These are phyloP conservation scores for Verruconis gallopava DNA, from an alignment of 2,329 filamentous ascomycete species.

Conservation along the genomic window DNA sequence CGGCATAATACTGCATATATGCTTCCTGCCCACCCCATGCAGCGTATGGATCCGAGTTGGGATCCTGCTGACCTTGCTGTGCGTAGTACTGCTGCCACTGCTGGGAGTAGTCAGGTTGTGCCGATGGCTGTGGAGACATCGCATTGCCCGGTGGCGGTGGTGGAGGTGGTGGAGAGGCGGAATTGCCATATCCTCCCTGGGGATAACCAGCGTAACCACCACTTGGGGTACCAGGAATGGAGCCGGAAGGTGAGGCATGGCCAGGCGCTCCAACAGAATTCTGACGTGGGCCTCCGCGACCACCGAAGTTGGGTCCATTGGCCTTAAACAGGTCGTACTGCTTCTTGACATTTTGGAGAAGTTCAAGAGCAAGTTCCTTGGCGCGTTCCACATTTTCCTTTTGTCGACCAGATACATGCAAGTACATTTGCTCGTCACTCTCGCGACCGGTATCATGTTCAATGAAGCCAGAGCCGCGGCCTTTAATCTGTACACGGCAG, in stretches of 20 bases:
- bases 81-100: constrained; percentile 7
- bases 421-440: constrained; percentile 91
- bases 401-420: constrained; percentile 89
- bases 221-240: not conserved
- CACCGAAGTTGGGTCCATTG: constrained; percentile 35
- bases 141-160: constrained; percentile 17
- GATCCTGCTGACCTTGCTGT: constrained; percentile 63
- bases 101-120: constrained; percentile 17
- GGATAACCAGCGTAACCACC: constrained; percentile 1
- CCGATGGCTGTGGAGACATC: constrained; percentile 21
- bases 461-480: constrained; percentile 85
- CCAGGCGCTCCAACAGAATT: constrained; percentile 13
- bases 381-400: constrained; percentile 73
- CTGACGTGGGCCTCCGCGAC: constrained; percentile 28
- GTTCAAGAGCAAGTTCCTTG: constrained; percentile 77
- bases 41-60: constrained; percentile 63
- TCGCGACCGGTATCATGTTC: constrained; percentile 79
- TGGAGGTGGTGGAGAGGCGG: not conserved
- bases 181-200: constrained; percentile 3
- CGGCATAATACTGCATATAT: constrained; percentile 17
- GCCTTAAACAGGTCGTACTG: constrained; percentile 86
- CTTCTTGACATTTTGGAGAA: constrained; percentile 73
- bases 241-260: not conserved
- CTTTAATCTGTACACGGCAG: constrained; percentile 96
- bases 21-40: constrained; percentile 63